A percentile compares a stretch with the other conserved stretches of the same genome.
These are phyloP conservation scores for Aspergillus phoenicis DNA, from an alignment of 2,329 filamentous ascomycete species.

Conservation along the genomic window DNA sequence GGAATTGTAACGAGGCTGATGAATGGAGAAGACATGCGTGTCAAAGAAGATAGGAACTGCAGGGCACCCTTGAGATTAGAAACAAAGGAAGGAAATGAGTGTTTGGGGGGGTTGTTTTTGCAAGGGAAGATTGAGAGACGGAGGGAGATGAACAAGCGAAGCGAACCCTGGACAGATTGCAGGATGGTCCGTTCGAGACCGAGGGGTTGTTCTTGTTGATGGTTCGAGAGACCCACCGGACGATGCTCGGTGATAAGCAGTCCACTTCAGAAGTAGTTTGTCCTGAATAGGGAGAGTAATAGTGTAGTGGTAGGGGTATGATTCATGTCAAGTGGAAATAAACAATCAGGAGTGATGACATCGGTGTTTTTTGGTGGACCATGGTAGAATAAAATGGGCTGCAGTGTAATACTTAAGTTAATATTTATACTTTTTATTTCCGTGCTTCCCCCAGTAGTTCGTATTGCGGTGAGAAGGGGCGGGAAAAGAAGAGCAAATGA, in stretches of 20 bases:
- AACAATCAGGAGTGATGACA: too few relatives aligned
- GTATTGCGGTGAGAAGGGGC: too few relatives aligned
- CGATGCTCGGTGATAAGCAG: background rate
- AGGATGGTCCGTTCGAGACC: slow-evolving; percentile 2
- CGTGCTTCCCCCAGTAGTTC: too few relatives aligned
- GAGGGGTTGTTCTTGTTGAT: background rate
- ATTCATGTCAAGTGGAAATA: too few relatives aligned
- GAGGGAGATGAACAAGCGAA: background rate
- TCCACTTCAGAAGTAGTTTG: background rate
- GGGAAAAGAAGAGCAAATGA: too few relatives aligned
- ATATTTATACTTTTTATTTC: too few relatives aligned
- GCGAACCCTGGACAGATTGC: background rate
- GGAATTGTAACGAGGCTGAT: background rate
- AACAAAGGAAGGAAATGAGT: background rate
- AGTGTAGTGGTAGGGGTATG: too few relatives aligned
- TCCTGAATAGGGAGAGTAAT: too few relatives aligned
- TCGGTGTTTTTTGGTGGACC: too few relatives aligned
- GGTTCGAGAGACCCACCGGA: background rate
- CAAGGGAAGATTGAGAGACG: background rate
- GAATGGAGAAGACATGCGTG: background rate
- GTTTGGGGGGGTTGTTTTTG: background rate
- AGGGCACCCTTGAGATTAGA: background rate
- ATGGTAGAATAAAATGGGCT: too few relatives aligned
- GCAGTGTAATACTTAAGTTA: too few relatives aligned
- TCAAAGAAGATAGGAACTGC: background rate